A percentile compares a stretch with the other conserved stretches of the same genome.
These are phyloP conservation scores for Paecilomyces variotii DNA, from an alignment of 2,329 filamentous ascomycete species.

Conservation along the genomic window DNA sequence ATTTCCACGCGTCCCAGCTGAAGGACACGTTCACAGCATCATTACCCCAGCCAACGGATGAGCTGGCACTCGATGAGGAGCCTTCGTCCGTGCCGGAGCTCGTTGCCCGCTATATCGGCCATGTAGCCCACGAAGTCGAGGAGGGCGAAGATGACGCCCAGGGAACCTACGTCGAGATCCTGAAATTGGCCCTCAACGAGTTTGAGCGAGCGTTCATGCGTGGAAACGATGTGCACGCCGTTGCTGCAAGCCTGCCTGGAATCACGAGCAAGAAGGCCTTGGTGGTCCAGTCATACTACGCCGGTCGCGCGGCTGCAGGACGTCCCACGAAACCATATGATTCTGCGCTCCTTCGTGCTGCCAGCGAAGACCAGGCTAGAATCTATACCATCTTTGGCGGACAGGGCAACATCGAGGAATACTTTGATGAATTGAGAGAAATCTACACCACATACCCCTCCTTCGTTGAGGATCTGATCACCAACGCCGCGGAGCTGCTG, in stretches of 20 bases:
- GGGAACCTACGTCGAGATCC: conserved; percentile 82
- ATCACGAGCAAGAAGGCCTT: conserved; percentile 88
- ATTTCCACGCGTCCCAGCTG: conserved; percentile 92
- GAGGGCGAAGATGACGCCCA: conserved; percentile 84
- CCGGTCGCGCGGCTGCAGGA: conserved; percentile 73
- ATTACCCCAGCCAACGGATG: conserved; percentile 86
- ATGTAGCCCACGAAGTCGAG: conserved; percentile 79
- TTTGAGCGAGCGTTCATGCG: conserved; percentile 92
- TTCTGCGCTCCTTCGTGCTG: conserved; percentile 84
- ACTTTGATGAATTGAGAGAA: conserved; percentile 93
- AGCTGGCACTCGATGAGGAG: conserved; percentile 96
- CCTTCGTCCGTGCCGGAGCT: conserved; percentile 92
- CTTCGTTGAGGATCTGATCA: conserved; percentile 80
- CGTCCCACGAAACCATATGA: conserved; percentile 85
- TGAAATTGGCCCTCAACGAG: conserved; percentile 88
- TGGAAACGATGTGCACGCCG: conserved; percentile 91
- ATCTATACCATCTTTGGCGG: conserved; percentile 95
- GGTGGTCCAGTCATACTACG: conserved; percentile 86
- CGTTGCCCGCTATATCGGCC: conserved; percentile 87
- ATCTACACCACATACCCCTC: conserved; percentile 85
- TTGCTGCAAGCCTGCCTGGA: conserved; percentile 77
- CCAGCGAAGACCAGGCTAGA: conserved; percentile 70
- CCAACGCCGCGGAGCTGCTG: conserved; percentile 74
- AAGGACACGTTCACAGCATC: conserved; percentile 82
- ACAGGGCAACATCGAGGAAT: conserved; percentile 98